Base-by-base conservation (phyloP, 2,329 filamentous ascomycete species). In the Sphaerulina musiva region DNA sequence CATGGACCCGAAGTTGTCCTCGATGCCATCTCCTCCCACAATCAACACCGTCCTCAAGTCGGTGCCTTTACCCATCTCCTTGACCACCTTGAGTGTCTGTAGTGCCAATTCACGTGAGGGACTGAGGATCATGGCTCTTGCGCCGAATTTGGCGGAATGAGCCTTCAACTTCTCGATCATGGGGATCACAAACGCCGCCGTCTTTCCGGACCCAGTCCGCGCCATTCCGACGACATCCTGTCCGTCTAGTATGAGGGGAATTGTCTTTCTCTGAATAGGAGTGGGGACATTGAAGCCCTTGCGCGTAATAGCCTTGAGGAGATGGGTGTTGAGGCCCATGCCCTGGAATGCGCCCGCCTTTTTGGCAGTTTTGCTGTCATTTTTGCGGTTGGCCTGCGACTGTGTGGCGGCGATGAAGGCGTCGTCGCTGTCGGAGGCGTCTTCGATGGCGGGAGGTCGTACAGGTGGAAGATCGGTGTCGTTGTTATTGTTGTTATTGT, bases 141-240 rank as follows among this genome's bases (percentile, higher is more conserved):
- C 84, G 49, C 95, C 93, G 59, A 97, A 85, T 65, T 86, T 86
- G 31, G 85, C 84, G 67, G 87, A 95, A 71, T 98, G 95, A 23
- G 83, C 80, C 71, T 91, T 95, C 57, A 98, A 76, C 61, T 86
- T 87, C 75, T 98, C 89, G 57, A 98, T 90, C 92, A 98, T 95
- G 42, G 93, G 93, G 60, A 98, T 95, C 26, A 97, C 90, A 71
- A 98, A 98, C 20, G 93, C 93, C 1, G 91, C 93, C 1, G 95
- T 98, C 77, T 98, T 98, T 75, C 93, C 93, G 17, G 91, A 97
- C 69, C 93, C 93, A n/a, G 95, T 98, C 62, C 95, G 81, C 6
- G 93, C 93, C 93, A 98, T 98, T 62, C 91, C 95, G 23, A 98
- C 92, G n/a, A 97, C 88, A 78, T 98, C 93, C 73, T 90, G 88